phyloP scores from a whole-genome alignment of 805 yeast genomes.

The Metahyphopichia silvanorum region DNA sequence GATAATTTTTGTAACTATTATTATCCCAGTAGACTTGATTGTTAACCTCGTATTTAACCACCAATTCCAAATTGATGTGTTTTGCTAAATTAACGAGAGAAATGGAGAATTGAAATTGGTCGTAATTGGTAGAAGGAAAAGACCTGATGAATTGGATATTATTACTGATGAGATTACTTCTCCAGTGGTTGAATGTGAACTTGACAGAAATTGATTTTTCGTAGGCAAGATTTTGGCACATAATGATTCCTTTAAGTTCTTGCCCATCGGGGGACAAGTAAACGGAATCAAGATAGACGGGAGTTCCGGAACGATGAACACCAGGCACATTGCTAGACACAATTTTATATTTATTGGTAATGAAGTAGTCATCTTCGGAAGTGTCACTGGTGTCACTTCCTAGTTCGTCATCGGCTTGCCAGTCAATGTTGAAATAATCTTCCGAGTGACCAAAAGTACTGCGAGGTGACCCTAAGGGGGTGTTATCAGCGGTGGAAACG shows the following conservation, averaged over 20 bases:
- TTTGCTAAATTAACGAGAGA: slow-evolving; percentile 34
- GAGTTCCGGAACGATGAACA: slow-evolving; percentile 7
- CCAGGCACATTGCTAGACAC: slow-evolving; percentile 10
- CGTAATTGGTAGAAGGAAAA: slow-evolving; percentile 27
- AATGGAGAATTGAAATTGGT: slow-evolving; percentile 50
- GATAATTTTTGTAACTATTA: slow-evolving; percentile 31
- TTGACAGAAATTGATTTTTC: slow-evolving; percentile 39
- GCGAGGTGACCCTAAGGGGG: slow-evolving; percentile 42
- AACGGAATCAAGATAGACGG: slow-evolving; percentile 35
- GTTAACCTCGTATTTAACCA: slow-evolving; percentile 29
- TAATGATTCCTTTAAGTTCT: slow-evolving; percentile 18
- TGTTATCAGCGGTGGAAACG: slow-evolving; percentile 51
- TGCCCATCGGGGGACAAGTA: slow-evolving; percentile 24
- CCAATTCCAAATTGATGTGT: slow-evolving; percentile 30
- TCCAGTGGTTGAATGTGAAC: slow-evolving; percentile 49
- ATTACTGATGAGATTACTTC: slow-evolving; percentile 26
- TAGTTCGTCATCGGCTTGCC: slow-evolving; percentile 16
- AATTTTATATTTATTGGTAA: slow-evolving; percentile 9
- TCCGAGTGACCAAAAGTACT: slow-evolving; percentile 7
- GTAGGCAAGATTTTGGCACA: slow-evolving; percentile 33
- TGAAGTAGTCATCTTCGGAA: slow-evolving; percentile 17
- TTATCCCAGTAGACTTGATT: slow-evolving; percentile 36
- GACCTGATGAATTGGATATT: slow-evolving; percentile 18
- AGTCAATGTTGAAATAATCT: slow-evolving; percentile 22
- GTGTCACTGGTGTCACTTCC: slow-evolving; percentile 17